Percentiles rank a stretch among this genome's conserved stretches.
phyloP scores from a whole-genome alignment of 2,329 filamentous ascomycete genomes.

The Fusarium albosuccineum region DNA sequence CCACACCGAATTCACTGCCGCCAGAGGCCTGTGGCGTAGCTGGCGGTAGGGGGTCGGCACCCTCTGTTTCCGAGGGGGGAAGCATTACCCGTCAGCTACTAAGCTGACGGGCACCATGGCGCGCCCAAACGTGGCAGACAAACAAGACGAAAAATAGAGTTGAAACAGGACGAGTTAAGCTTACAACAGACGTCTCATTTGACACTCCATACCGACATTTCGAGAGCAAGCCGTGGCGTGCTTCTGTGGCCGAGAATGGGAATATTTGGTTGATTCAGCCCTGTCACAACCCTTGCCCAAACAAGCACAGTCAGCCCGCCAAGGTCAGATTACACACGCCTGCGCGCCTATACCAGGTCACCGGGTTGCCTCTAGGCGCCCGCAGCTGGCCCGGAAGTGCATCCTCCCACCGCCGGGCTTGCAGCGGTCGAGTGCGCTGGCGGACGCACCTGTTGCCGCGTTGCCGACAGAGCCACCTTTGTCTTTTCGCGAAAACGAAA shows the following conservation, averaged over 20 bases:
- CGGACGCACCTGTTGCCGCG: no score
- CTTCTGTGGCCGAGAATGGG: not conserved
- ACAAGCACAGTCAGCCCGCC: not conserved
- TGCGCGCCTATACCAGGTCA: not conserved
- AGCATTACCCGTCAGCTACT: no score
- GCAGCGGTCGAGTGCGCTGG: not conserved
- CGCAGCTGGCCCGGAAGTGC: slow-evolving; percentile 2
- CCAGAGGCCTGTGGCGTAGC: no score
- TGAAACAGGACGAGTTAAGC: not conserved
- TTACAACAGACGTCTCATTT: slow-evolving; percentile 2
- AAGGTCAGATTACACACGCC: not conserved
- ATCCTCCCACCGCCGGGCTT: not conserved
- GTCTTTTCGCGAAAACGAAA: no score
- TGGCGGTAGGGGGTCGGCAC: no score
- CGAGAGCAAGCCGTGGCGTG: not conserved
- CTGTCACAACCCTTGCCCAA: slow-evolving; percentile 14
- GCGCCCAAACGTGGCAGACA: no score
- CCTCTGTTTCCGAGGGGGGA: no score
- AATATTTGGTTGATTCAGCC: slow-evolving; percentile 2
- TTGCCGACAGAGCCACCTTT: no score
- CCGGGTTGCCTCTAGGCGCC: not conserved
- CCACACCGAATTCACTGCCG: no score
- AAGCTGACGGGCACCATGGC: no score
- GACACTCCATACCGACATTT: not conserved
- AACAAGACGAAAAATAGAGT: no score